These are phyloP conservation scores for Erigeron philadelphicus DNA, from an alignment of 140 eudicot genomes.

Conservation along the genomic window DNA sequence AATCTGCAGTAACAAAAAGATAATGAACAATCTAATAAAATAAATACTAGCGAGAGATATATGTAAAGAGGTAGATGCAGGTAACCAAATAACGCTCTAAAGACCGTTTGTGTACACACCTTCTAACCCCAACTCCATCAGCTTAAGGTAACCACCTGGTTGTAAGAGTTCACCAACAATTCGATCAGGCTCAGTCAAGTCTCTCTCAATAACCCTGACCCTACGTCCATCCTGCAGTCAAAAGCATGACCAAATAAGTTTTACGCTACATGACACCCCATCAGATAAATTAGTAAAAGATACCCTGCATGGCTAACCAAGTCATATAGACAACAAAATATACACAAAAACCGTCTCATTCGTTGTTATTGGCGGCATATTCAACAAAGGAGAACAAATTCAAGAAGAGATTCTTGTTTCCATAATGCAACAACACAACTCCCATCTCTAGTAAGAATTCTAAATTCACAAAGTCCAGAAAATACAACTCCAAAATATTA, in stretches of 20 bases:
- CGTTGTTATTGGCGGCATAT: constrained; percentile 23
- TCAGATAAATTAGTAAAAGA: constrained; percentile 4
- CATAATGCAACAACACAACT: constrained; percentile 22
- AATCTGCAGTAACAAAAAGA: constrained; percentile 37
- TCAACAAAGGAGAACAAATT: neutral
- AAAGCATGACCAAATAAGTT: constrained; percentile 20
- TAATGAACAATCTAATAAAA: constrained; percentile 13
- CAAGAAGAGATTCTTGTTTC: constrained; percentile 25
- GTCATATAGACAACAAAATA: neutral
- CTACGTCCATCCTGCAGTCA: constrained; percentile 68
- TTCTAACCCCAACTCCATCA: constrained; percentile 73
- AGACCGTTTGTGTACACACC: constrained; percentile 35
- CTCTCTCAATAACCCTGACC: constrained; percentile 85
- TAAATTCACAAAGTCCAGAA: constrained; percentile 14
- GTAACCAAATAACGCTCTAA: neutral
- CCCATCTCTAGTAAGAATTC: constrained; percentile 11
- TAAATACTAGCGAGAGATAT: neutral
- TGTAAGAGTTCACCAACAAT: constrained; percentile 92
- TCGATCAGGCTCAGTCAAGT: constrained; percentile 76
- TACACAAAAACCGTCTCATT: constrained; percentile 8
- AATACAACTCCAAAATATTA: neutral
- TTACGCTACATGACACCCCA: constrained; percentile 13
- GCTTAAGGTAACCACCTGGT: constrained; percentile 88
- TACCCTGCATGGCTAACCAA: constrained; percentile 11
- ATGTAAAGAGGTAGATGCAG: neutral